Conservation (phyloP, 441 rosid genomes). For the Gossypium aridum region DNA sequence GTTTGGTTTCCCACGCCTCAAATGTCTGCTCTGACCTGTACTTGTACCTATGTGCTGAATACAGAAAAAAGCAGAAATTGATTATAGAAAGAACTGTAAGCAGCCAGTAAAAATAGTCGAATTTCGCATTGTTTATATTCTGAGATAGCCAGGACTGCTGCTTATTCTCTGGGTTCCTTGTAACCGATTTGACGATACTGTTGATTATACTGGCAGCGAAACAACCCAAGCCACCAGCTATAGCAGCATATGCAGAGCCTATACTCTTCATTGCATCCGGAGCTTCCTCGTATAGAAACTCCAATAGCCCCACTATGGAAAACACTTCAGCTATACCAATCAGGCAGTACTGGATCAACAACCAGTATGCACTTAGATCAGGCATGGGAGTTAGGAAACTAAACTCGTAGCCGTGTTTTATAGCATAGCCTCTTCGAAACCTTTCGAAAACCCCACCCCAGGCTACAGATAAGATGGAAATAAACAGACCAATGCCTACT, state of each 20-base stretch:
- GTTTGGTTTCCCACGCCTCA: conserved; percentile 27
- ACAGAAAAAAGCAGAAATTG: conserved; percentile 62
- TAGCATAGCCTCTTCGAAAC: conserved; percentile 68
- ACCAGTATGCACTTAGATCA: conserved; percentile 74
- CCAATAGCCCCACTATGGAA: conserved; percentile 71
- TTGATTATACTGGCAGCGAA: conserved; percentile 69
- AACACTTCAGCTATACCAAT: conserved; percentile 90
- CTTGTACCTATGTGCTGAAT: conserved; percentile 55
- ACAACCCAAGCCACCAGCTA: conserved; percentile 89
- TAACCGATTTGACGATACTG: conserved; percentile 60
- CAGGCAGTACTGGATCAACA: conserved; percentile 80
- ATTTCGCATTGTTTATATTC: conserved; percentile 73
- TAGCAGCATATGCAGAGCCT: conserved; percentile 87
- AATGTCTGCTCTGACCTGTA: conserved; percentile 43
- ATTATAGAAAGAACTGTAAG: conserved; percentile 54
- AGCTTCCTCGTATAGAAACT: conserved; percentile 88
- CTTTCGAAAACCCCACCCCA: conserved; percentile 81
- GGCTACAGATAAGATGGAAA: conserved; percentile 59
- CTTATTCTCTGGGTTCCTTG: conserved; percentile 33
- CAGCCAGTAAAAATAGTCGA: conserved; percentile 67
- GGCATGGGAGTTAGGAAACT: conserved; percentile 67
- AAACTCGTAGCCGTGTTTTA: conserved; percentile 45
- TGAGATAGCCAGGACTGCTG: conserved; percentile 70
- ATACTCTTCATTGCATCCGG: conserved; percentile 98
- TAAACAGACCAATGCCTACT: conserved; percentile 78